Evolutionary conservation across 1,139 yeast genomes (phyloP), one percentile per base, ranked within the genome.

Genomic region (Pichia norvegensis): DNA sequence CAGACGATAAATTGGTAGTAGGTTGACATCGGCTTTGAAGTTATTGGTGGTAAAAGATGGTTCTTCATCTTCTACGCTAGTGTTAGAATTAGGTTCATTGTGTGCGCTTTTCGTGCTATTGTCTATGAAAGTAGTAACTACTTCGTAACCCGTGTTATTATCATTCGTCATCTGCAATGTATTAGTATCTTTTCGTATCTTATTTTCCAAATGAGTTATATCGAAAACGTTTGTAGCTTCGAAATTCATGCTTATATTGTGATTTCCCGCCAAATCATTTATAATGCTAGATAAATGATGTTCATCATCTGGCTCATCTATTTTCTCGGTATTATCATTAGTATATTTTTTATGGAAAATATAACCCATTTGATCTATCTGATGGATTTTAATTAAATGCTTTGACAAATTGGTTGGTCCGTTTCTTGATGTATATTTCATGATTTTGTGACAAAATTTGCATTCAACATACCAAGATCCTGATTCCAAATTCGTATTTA

Each of bases 361-460:
- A 11, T 27, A 53, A 13, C 51, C 55, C 14, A 57, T 55, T 23
- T 54, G 57, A n/a, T 52, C 49, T 29, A 58, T 49, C 17, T 52
- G 40, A 45, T 61, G 65, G 13, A 59, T 47, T 36, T 56, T 55
- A 29, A 42, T 52, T 9, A 62, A 46, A 43, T 62, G 65, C 36
- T 64, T 51, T 3, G 64, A 58, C 33, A 62, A 48, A 42, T 62
- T 62, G 0, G 65, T 60, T 8, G 65, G 65, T 4, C 65, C 65
- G 44, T 62, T 62, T 44, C 64, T 53, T 16, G 62, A 55, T 2
- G 62, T 55, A 43, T 62, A 62, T 27, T 56, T 51, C 41, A 61
- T 55, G 1, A 50, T 38, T 37, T 57, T 59, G 11, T 50, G 49
- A 40, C 65, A 62, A 29, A 53, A 46, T 19, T 51, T 43, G 44